These are phyloP conservation scores for Chenopodium formosanum DNA, from an alignment of 148 eudicot genomes.

Conservation along the genomic window DNA sequence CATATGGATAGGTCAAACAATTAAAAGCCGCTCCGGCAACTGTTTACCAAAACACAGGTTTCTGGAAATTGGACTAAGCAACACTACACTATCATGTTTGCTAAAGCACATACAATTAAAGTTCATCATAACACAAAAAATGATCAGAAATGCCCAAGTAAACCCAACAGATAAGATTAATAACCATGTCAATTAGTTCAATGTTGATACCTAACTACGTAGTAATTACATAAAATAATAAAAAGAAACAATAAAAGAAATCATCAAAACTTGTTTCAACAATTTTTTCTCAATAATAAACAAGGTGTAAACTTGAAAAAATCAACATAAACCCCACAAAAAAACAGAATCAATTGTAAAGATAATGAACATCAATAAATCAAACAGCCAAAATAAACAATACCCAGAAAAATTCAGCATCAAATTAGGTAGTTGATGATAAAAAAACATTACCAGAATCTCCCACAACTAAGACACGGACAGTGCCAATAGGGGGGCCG, in stretches of 20 bases:
- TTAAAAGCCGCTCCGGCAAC: neutral
- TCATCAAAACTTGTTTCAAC: neutral
- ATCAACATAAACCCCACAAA: neutral
- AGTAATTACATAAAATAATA: too few species aligned
- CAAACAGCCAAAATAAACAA: neutral
- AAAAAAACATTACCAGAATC: conserved; percentile 53
- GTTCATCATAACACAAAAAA: neutral
- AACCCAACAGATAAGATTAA: neutral
- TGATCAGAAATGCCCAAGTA: neutral
- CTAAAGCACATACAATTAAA: neutral
- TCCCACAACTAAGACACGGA: conserved; percentile 68
- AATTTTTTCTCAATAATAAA: neutral
- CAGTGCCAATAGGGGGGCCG: conserved; percentile 63
- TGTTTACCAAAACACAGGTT: neutral
- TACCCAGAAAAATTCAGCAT: neutral
- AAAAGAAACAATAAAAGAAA: neutral
- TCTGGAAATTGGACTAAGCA: neutral
- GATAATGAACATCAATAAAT: neutral
- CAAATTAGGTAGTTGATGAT: neutral
- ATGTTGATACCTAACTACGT: too few species aligned
- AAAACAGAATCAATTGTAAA: neutral
- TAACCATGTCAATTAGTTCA: neutral
- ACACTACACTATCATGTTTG: neutral
- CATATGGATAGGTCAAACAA: neutral
- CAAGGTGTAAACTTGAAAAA: neutral